These are phyloP conservation scores for Gelatoporia subvermispora DNA, from an alignment of 768 basidiomycete species.

Conservation along the genomic window DNA sequence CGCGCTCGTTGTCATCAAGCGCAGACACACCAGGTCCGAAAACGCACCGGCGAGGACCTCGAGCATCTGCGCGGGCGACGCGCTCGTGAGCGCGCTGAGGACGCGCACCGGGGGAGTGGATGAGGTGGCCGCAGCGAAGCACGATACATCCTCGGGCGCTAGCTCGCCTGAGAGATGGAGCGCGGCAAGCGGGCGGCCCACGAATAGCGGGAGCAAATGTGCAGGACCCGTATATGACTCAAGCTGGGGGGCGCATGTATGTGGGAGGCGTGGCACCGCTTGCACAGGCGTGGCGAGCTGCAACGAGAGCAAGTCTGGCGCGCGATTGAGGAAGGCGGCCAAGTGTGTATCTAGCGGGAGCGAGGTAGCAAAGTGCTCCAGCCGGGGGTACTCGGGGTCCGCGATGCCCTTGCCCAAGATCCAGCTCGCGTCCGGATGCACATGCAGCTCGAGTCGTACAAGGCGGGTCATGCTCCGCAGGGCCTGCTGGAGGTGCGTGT, in stretches of 20 bases:
- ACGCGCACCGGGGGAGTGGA: slow-evolving; percentile 40
- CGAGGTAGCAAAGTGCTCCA: slow-evolving; percentile 54
- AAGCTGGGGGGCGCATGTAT: slow-evolving; percentile 38
- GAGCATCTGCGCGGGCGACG: slow-evolving; percentile 54
- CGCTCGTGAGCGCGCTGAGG: slow-evolving; percentile 55
- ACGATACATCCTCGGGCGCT: slow-evolving; percentile 48
- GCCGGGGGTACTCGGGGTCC: slow-evolving; percentile 33
- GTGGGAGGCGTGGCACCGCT: slow-evolving; percentile 15
- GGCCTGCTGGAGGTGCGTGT: slow-evolving; percentile 44
- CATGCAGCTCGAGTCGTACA: slow-evolving; percentile 45
- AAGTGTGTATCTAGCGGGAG: slow-evolving; percentile 58
- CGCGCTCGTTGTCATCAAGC: slow-evolving; percentile 46
- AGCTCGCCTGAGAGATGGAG: slow-evolving; percentile 61
- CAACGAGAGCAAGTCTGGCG: slow-evolving; percentile 52
- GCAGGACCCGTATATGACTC: slow-evolving; percentile 60
- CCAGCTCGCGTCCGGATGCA: slow-evolving; percentile 50
- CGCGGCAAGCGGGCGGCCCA: slow-evolving; percentile 60
- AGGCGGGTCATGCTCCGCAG: slow-evolving; percentile 59
- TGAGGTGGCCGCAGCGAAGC: slow-evolving; percentile 20
- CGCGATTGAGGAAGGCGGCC: slow-evolving; percentile 51
- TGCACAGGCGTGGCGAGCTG: slow-evolving; percentile 40
- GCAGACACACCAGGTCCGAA: slow-evolving; percentile 59
- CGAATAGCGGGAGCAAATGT: slow-evolving; percentile 52
- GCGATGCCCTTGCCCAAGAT: slow-evolving; percentile 32
- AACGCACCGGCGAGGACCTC: slow-evolving; percentile 50